These are phyloP conservation scores for Penicillium thymicola DNA, from an alignment of 2,329 filamentous ascomycete genomes.

Conservation along the genomic window DNA sequence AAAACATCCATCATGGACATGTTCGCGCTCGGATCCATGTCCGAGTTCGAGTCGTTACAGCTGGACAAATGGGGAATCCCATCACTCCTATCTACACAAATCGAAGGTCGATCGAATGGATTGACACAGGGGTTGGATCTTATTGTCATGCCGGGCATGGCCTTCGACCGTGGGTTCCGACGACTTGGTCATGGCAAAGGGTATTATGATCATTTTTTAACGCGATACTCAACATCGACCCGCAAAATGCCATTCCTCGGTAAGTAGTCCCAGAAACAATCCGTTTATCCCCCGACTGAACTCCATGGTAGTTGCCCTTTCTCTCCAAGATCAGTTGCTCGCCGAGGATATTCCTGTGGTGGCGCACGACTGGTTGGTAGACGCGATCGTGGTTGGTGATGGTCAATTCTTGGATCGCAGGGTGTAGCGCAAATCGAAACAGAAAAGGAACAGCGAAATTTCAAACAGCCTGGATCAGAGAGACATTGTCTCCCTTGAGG, in stretches of 20 bases:
- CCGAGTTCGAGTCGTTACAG: slow-evolving; percentile 74
- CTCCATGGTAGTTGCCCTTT: slow-evolving; percentile 64
- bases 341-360: slow-evolving; percentile 68
- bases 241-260: slow-evolving; percentile 57
- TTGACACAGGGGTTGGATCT: slow-evolving; percentile 68
- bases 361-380: slow-evolving; percentile 72
- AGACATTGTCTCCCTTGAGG: slow-evolving; percentile 84
- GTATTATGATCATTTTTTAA: slow-evolving; percentile 93
- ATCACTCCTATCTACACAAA: slow-evolving; percentile 66
- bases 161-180: slow-evolving; percentile 73
- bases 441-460: slow-evolving; percentile 10
- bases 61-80: slow-evolving; percentile 92
- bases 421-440: slow-evolving; percentile 22
- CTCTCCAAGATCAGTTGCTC: slow-evolving; percentile 81
- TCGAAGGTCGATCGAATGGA: slow-evolving; percentile 67
- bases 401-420: slow-evolving; percentile 53
- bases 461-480: slow-evolving; percentile 64
- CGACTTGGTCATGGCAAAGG: slow-evolving; percentile 91
- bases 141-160: slow-evolving; percentile 88
- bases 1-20: slow-evolving; percentile 86
- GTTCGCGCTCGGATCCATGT: slow-evolving; percentile 69
- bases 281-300: slow-evolving; percentile 21
- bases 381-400: slow-evolving; percentile 72
- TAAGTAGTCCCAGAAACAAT: slow-evolving; percentile 39
- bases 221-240: slow-evolving; percentile 60